These are phyloP conservation scores for Chrysoporthe austroafricana DNA, from an alignment of 2,329 filamentous ascomycete genomes.

Conservation along the genomic window DNA sequence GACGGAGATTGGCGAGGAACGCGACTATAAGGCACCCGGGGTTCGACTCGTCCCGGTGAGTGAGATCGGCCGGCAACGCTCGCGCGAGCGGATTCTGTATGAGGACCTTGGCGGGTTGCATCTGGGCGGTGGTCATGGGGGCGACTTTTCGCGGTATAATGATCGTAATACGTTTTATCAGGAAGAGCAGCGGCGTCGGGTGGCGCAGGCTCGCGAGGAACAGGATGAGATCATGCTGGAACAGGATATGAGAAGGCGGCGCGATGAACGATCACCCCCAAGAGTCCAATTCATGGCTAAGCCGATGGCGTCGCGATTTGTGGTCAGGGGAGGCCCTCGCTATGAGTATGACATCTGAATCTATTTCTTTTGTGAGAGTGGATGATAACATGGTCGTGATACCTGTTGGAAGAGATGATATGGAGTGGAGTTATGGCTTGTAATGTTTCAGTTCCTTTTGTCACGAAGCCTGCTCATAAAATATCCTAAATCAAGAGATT, in stretches of 20 bases:
- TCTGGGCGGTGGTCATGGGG: neutral
- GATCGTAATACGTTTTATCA: neutral
- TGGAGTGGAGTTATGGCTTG: neutral
- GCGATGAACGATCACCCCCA: neutral
- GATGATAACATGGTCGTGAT: neutral
- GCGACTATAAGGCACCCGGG: neutral
- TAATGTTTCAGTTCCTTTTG: neutral
- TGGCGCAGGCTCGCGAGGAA: slow-evolving; percentile 14
- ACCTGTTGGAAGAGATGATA: neutral
- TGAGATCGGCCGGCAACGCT: slow-evolving; percentile 22
- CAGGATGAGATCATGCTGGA: slow-evolving; percentile 16
- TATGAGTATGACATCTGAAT: neutral
- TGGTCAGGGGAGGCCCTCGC: neutral
- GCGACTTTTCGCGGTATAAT: neutral
- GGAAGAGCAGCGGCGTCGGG: slow-evolving; percentile 3
- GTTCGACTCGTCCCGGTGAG: slow-evolving; percentile 21
- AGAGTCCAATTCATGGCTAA: slow-evolving; percentile 3
- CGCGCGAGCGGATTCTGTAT: neutral
- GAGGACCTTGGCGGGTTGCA: slow-evolving; percentile 2
- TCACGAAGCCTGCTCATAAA: neutral
- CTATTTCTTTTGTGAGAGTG: neutral
- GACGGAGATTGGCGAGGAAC: slow-evolving; percentile 1
- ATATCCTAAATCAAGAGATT: neutral
- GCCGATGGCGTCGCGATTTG: neutral
- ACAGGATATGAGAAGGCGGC: slow-evolving; percentile 6